Evolutionary conservation across 1,284 basidiomycete species (phyloP).

Genomic region (Blastosporella zonata): DNA sequence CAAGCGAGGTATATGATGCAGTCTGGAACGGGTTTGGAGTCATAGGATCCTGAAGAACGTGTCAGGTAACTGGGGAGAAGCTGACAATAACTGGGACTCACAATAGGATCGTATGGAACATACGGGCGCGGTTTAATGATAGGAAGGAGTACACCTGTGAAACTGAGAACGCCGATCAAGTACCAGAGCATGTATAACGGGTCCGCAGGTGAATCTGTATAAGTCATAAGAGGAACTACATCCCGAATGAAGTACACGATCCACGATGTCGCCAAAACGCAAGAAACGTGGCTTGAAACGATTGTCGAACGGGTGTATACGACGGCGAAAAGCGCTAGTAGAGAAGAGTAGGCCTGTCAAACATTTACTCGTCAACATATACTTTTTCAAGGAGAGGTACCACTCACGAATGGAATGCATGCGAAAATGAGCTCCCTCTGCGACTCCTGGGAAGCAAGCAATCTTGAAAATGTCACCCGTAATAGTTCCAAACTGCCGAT

Average conservation of each 20-base stretch:
- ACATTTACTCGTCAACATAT: neutral
- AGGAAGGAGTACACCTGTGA: conserved; percentile 28
- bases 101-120: conserved; percentile 32
- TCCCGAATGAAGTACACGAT: conserved; percentile 15
- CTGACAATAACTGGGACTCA: conserved; percentile 12
- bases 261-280: conserved; percentile 14
- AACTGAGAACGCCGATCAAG: conserved; percentile 20
- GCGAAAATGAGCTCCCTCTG: conserved; percentile 5
- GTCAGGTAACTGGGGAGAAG: neutral
- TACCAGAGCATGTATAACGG: conserved; percentile 13
- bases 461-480: conserved; percentile 10
- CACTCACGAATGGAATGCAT: conserved; percentile 11
- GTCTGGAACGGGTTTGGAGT: conserved; percentile 56
- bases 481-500: conserved; percentile 13
- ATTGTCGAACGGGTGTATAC: conserved; percentile 8
- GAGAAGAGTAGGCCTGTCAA: conserved; percentile 11
- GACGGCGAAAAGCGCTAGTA: conserved; percentile 12
- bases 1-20: conserved; percentile 45
- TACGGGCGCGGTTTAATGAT: conserved; percentile 30
- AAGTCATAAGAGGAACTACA: conserved; percentile 17
- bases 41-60: conserved; percentile 30
- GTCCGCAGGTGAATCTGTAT: conserved; percentile 11
- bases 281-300: conserved; percentile 9
- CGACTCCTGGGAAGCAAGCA: neutral
- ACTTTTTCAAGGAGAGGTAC: neutral